phyloP scores from a whole-genome alignment of 1,284 basidiomycete species.

The Macrocystidia cucumis region DNA sequence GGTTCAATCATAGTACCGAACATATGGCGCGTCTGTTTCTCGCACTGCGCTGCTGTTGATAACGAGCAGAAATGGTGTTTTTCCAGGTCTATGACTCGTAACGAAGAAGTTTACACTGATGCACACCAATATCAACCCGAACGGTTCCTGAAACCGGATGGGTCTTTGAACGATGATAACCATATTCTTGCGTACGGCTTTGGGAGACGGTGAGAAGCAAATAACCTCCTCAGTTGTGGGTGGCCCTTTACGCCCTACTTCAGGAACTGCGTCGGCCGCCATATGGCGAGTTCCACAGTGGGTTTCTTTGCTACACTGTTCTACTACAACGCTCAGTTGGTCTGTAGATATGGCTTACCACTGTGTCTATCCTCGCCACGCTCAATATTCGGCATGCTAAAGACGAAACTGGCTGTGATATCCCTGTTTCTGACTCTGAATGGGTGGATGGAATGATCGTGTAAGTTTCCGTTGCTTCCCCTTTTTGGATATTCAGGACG shows the following conservation, averaged over 20 bases:
- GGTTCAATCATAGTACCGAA: not conserved
- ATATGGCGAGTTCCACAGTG: not conserved
- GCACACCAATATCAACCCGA: not conserved
- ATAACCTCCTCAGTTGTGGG: not conserved
- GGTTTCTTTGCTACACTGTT: not conserved
- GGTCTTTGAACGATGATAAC: not conserved
- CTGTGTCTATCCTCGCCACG: not conserved
- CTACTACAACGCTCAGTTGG: not conserved
- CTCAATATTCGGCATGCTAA: not conserved
- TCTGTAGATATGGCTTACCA: not conserved
- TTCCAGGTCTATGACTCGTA: not conserved
- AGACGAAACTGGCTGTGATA: not conserved
- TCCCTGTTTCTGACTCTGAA: not conserved
- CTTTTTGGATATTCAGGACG: not conserved
- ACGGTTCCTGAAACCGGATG: not conserved
- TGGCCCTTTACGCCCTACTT: not conserved
- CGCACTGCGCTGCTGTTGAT: not conserved
- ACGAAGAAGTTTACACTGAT: not conserved
- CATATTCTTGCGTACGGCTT: not conserved
- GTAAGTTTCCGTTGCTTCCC: not conserved
- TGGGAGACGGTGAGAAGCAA: not conserved
- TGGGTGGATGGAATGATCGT: not conserved
- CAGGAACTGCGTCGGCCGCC: conserved; percentile 1
- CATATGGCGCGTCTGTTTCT: not conserved
- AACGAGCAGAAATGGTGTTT: not conserved